Evolutionary conservation across 2,329 filamentous ascomycete genomes (phyloP).

Genomic region (Botryotinia calthae): DNA sequence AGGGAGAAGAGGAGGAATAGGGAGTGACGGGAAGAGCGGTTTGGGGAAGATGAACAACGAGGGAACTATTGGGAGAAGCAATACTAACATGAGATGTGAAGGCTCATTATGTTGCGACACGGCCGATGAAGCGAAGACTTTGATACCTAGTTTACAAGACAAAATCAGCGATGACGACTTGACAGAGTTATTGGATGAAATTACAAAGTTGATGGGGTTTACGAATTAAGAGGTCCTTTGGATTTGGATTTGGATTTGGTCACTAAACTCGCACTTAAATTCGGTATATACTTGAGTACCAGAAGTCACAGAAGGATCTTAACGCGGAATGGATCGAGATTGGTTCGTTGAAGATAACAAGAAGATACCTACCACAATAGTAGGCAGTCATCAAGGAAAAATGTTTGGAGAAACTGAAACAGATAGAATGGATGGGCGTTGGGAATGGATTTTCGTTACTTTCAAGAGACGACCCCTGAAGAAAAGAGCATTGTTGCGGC

Average conservation of each 20-base stretch:
- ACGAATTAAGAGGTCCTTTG: constrained; percentile 5
- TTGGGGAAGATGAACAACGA: background rate
- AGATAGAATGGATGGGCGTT: constrained; percentile 11
- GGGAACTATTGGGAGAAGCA: background rate
- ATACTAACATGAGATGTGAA: constrained; percentile 23
- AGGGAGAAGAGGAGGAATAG: background rate
- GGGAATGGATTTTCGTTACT: background rate
- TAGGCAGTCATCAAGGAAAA: background rate
- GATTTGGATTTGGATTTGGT: background rate
- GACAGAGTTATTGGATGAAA: constrained; percentile 83
- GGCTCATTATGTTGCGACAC: constrained; percentile 89
- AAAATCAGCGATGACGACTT: constrained; percentile 91
- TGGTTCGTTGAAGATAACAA: background rate
- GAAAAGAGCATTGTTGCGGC: constrained; percentile 11
- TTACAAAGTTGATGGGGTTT: constrained; percentile 66
- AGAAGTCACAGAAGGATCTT: background rate
- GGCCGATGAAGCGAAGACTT: constrained; percentile 91
- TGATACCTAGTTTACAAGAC: constrained; percentile 83
- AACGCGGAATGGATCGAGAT: background rate
- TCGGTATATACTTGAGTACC: background rate
- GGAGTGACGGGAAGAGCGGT: background rate
- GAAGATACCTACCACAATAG: background rate
- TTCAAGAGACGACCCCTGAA: background rate
- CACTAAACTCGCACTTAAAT: background rate
- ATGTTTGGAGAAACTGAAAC: background rate